These are phyloP conservation scores for Cladosporium phlei DNA, from an alignment of 2,329 filamentous ascomycete species.

Conservation along the genomic window DNA sequence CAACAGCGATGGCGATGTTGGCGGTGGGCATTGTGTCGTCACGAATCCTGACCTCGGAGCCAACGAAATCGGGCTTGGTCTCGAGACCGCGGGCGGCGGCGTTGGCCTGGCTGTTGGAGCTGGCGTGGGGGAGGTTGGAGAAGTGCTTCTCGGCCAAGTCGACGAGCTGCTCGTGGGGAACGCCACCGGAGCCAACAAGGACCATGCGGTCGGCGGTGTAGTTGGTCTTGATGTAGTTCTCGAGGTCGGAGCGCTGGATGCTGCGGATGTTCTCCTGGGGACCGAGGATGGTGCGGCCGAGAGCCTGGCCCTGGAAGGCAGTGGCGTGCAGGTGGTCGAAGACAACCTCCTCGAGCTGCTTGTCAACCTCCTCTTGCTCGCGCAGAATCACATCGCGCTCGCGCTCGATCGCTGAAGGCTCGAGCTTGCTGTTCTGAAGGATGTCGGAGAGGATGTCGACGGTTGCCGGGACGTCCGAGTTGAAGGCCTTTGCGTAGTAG, in stretches of 20 bases:
- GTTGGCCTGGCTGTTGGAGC: conserved; percentile 69
- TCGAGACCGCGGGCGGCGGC: conserved; percentile 68
- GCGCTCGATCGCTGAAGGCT: conserved; percentile 85
- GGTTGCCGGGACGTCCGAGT: conserved; percentile 90
- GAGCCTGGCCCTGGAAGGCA: conserved; percentile 91
- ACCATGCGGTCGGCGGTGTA: conserved; percentile 99
- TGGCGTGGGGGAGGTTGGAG: conserved; percentile 67
- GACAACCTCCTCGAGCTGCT: conserved; percentile 98
- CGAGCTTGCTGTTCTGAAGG: conserved; percentile 98
- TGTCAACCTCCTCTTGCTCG: conserved; percentile 99
- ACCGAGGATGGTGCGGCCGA: conserved; percentile 95
- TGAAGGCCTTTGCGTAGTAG: conserved; percentile 99
- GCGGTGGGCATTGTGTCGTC: conserved; percentile 95
- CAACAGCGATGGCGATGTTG: conserved; percentile 96
- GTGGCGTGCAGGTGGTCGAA: conserved; percentile 99
- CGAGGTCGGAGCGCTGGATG: conserved; percentile 86
- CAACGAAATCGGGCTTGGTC: conserved; percentile 88
- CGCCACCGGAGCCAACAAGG: conserved; percentile 87
- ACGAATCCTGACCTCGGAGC: conserved; percentile 90
- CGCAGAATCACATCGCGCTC: conserved; percentile 98
- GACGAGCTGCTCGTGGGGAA: conserved; percentile 91
- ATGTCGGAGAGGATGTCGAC: conserved; percentile 99
- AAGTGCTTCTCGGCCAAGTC: conserved; percentile 97
- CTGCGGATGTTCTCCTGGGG: conserved; percentile 97
- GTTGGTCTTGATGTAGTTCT: conserved; percentile 98